A percentile compares a stretch with the other conserved stretches of the same genome.
phyloP scores from a whole-genome alignment of 2,329 filamentous ascomycete genomes.

The Chalaropsis thielavioides region DNA sequence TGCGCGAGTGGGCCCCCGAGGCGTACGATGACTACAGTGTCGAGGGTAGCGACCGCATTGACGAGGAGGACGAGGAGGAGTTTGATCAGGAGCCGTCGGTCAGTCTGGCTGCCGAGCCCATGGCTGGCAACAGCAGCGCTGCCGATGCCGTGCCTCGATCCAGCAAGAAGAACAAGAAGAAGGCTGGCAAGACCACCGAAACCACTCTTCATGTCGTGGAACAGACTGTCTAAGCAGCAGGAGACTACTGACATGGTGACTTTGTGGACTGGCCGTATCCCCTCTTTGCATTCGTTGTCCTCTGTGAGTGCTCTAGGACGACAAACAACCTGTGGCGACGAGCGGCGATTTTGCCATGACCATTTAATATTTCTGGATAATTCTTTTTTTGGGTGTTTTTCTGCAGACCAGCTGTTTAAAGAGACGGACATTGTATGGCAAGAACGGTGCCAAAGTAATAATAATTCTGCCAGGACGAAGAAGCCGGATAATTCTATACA shows the following conservation, averaged over 20 bases:
- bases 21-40: constrained; percentile 22
- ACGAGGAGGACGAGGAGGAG: constrained; percentile 15
- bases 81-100: constrained; percentile 8
- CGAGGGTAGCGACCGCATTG: constrained; percentile 10
- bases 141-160: constrained; percentile 3
- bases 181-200: neutral
- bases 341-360: neutral
- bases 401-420: constrained; percentile 30
- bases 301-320: neutral
- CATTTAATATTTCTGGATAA: constrained; percentile 7
- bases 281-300: neutral
- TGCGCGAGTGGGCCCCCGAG: constrained; percentile 56
- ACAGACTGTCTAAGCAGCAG: constrained; percentile 6
- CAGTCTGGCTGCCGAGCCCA: constrained; percentile 4
- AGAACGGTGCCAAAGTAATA: neutral
- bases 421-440: neutral
- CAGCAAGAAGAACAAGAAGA: constrained; percentile 14
- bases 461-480: neutral
- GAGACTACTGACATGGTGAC: neutral
- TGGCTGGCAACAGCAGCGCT: neutral
- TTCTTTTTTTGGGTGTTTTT: constrained; percentile 58
- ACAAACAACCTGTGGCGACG: neutral
- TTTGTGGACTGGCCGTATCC: neutral
- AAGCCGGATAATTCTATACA: neutral
- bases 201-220: constrained; percentile 4